Base-by-base conservation (phyloP, 805 yeast species). In the Candida sithepensis region DNA sequence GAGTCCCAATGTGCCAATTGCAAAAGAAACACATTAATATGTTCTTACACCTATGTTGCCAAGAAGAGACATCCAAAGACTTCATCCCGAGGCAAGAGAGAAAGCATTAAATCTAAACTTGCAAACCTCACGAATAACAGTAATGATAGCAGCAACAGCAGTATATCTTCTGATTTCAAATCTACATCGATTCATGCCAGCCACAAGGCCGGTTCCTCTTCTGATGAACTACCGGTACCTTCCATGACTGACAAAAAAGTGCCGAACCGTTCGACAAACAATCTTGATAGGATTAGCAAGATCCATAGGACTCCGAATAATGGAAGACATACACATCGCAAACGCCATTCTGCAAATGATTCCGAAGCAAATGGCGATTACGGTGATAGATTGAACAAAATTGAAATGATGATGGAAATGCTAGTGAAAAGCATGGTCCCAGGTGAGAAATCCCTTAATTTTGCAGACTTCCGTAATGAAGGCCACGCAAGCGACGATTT, bases 1-100 rank as follows among this genome's bases (percentile, higher is more conserved):
- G 59, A 57, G 3, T 49, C 51, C 12, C 73, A 73, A 3, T 78
- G 84, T 51, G 53, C 64, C 7, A 66, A 67, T 36, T 76, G 84
- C 53, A 48, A 55, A 9, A 60, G 54, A 21, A 68, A 67, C 42
- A 61, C 60, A 22, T 49, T 58, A 3, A 44, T 44, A 2, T 77
- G 82, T 54, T 53, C 69, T 0, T 69, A 69, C 44, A 57, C 57
- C 37, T 61, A 67, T 46, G 58, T 68, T n/a, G 58, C 63, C 26
- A 68, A 66, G 53, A 59, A 58, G 42, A 49, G 47, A 5, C 36
- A 26, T 7, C 40, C 51, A 9, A 48, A 42, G 34, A 49, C 30
- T n/a, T 43, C 42, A 39, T 45, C 41, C 3, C 30, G 19, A 8
- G 26, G 18, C 38, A 47, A 36, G n/a, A 20, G 38, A 33, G 45